A percentile compares a stretch with the other conserved stretches of the same genome.
Conservation (phyloP, 2,329 filamentous ascomycete genomes). For the Xylariaceae sp. region DNA sequence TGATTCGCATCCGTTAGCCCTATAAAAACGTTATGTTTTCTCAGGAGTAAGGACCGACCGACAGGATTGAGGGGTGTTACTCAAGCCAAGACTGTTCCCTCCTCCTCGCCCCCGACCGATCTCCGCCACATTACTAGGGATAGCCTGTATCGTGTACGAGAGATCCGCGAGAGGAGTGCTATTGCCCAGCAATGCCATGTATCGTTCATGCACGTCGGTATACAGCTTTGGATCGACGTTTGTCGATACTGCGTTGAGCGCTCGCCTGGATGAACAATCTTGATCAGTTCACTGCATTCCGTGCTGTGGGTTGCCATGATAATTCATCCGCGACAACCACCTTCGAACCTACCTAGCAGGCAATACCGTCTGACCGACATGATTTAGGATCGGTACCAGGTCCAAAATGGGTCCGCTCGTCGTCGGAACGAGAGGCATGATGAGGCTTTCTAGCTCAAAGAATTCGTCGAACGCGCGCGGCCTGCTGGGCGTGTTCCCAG, state of each 20-base stretch:
- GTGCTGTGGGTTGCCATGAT: not conserved
- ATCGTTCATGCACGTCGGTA: not conserved
- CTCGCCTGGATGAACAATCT: not conserved
- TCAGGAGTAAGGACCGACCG: not conserved
- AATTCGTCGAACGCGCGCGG: not conserved
- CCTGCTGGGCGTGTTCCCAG: not conserved
- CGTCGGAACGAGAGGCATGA: not conserved
- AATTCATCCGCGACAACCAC: not conserved
- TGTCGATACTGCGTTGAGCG: not conserved
- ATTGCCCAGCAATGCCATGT: not conserved
- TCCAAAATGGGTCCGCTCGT: not conserved
- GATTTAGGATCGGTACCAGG: not conserved
- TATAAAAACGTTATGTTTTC: not conserved
- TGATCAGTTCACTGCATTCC: not conserved
- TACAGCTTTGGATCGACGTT: not conserved
- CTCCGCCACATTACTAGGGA: not conserved
- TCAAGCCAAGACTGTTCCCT: not conserved
- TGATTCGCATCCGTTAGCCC: not conserved
- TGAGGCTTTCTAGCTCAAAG: not conserved
- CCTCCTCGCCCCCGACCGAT: not conserved
- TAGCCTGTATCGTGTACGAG: not conserved
- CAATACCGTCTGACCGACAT: not conserved
- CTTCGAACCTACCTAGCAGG: not conserved
- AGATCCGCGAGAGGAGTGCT: not conserved
- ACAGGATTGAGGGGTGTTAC: not conserved